Base-by-base conservation (phyloP, 2,329 filamentous ascomycete genomes). In the Aureobasidium musti region DNA sequence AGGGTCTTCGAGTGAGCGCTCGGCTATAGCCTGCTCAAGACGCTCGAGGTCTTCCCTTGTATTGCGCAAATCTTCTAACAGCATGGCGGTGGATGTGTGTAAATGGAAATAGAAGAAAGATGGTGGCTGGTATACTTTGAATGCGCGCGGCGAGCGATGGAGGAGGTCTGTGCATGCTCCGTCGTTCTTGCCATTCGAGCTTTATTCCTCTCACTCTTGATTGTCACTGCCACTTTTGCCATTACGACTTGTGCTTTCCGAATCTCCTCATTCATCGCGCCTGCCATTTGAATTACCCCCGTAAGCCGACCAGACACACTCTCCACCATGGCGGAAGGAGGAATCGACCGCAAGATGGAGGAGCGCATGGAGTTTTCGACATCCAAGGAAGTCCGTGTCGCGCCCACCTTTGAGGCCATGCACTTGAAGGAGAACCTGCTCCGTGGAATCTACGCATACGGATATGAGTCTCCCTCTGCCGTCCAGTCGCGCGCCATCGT, bases 401-500 rank as follows among this genome's bases (percentile, higher is more conserved):
- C 94, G 74, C 92, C 93, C 53, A 97, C 93, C 64, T 95, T 96
- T 77, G 91, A 96, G 82, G 90, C 91, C 69, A 96, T 98, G 94
- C 93, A 96, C 73, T 79, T 99, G 78, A 99, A 99, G 82, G 94
- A 98, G 79, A 97, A 96, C 76, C 88, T 99, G 41, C 87, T 99
- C 71, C 93, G 95, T 71, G 95, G 95, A 70, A 94, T 99, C 77
- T 99, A 99, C 77, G 95, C 95, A 41, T 99, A 99, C 74, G 95
- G 95, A 71, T 99, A 98, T 81, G 95, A 99, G 78, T 97, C 95
- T 2, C 95, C 95, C 14, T 99, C 95, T 0, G 95, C 95, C 17
- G 94, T 99, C 21, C 95, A 99, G 82, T 97, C 94, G 72, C 91
- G 95, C 76, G 95, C 95, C 63, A 99, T 99, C 76, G 95, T 99